Conservation (phyloP, 2,329 filamentous ascomycete species). For the Claviceps sorghi region DNA sequence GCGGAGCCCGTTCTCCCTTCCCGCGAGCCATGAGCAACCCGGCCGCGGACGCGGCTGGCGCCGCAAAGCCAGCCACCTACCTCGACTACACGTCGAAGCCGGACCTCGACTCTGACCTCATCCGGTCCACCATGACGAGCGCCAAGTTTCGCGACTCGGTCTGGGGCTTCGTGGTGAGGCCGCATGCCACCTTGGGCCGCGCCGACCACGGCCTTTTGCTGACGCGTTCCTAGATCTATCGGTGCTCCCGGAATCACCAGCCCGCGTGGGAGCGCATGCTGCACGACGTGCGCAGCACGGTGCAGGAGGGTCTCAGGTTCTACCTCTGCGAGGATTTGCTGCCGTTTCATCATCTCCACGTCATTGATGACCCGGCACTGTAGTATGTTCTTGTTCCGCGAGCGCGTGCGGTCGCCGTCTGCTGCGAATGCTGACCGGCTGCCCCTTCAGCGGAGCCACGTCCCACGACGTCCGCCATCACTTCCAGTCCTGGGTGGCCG, state of each 20-base stretch:
- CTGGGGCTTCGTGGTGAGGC: slow-evolving; percentile 2
- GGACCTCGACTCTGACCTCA: not conserved
- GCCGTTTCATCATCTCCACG: not conserved
- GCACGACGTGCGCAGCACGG: not conserved
- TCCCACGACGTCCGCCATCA: slow-evolving; percentile 1
- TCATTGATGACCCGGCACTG: not conserved
- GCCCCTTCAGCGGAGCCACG: slow-evolving; percentile 1
- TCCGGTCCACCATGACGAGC: not conserved
- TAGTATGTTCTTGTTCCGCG: no score
- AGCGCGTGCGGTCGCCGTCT: no score
- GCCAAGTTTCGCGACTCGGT: not conserved
- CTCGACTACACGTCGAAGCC: not conserved
- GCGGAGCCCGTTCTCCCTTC: no score
- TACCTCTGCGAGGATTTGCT: not conserved
- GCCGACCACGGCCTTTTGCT: not conserved
- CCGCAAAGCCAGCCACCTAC: not conserved
- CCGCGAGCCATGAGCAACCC: not conserved
- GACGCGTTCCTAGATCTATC: slow-evolving; percentile 2
- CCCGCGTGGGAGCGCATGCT: not conserved
- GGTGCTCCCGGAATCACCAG: not conserved
- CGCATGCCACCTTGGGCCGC: no score
- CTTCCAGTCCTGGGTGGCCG: slow-evolving; percentile 1
- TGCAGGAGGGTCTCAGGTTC: not conserved
- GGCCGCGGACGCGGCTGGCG: not conserved
- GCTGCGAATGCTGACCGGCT: not conserved